phyloP scores from a whole-genome alignment of 305 asterid genomes.

The Coffea humblotiana region DNA sequence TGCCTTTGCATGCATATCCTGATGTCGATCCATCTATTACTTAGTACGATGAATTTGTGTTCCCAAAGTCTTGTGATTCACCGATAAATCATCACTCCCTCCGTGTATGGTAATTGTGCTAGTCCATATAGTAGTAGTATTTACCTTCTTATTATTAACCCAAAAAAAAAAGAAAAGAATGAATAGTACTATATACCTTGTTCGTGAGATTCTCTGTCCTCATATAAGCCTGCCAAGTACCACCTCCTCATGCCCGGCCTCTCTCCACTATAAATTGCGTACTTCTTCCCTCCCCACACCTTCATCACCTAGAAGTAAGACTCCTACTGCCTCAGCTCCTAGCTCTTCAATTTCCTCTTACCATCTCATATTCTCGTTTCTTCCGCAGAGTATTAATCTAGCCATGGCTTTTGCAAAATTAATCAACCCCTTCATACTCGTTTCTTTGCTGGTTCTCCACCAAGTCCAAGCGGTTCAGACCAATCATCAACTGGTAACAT shows the following conservation, averaged over 20 bases:
- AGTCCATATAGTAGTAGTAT: too few species aligned
- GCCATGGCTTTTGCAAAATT: slow-evolving; percentile 52
- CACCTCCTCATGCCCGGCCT: slow-evolving; percentile 1
- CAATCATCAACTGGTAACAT: slow-evolving; percentile 35
- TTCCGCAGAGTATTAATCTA: neutral
- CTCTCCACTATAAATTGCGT: slow-evolving; percentile 36
- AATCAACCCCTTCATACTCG: slow-evolving; percentile 36
- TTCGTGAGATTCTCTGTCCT: neutral
- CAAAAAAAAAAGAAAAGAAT: too few species aligned
- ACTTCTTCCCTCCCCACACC: neutral
- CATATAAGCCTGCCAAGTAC: slow-evolving; percentile 17
- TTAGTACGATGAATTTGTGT: too few species aligned
- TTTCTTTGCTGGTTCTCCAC: slow-evolving; percentile 42
- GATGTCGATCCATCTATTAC: too few species aligned
- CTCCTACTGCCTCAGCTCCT: neutral
- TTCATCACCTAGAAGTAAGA: neutral
- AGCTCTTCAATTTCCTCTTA: neutral
- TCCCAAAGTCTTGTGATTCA: neutral
- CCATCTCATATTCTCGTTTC: neutral
- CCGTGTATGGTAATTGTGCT: neutral
- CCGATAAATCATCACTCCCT: slow-evolving; percentile 12
- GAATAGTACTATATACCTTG: slow-evolving; percentile 6
- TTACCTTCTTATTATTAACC: too few species aligned
- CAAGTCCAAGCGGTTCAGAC: slow-evolving; percentile 53
- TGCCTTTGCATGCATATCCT: neutral